These are phyloP conservation scores for Dendrothele bispora DNA, from an alignment of 768 basidiomycete species.

Conservation along the genomic window DNA sequence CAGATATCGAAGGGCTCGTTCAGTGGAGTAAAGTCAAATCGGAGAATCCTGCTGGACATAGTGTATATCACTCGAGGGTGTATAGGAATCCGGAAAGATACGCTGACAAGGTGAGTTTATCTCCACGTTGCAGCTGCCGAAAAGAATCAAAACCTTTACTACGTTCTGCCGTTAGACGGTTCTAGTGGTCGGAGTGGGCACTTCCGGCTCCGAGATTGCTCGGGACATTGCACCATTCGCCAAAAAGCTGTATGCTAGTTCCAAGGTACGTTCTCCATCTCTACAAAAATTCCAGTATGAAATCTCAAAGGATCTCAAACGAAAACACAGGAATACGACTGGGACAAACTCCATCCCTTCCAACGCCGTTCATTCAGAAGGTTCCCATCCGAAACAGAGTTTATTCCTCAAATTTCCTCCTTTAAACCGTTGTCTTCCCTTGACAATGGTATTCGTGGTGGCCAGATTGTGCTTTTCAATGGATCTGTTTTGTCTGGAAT, in stretches of 20 bases:
- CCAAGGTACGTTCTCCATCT: constrained; percentile 15
- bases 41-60: constrained; percentile 13
- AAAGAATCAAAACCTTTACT: no score
- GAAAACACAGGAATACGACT: constrained; percentile 17
- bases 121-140: neutral
- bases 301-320: no score
- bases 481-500: constrained; percentile 28
- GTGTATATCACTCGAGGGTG: constrained; percentile 28
- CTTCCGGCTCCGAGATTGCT: constrained; percentile 20
- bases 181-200: constrained; percentile 18
- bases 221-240: constrained; percentile 18
- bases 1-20: constrained; percentile 26
- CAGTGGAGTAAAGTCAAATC: constrained; percentile 23
- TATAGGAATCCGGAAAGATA: constrained; percentile 31
- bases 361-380: constrained; percentile 23
- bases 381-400: constrained; percentile 22
- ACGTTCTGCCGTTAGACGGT: no score
- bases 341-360: constrained; percentile 24
- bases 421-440: constrained; percentile 20
- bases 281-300: no score
- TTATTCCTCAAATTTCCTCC: constrained; percentile 26
- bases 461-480: constrained; percentile 25
- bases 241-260: constrained; percentile 12
- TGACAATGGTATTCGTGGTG: constrained; percentile 20
- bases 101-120: constrained; percentile 24